A percentile compares a stretch with the other conserved stretches of the same genome.
phyloP scores from a whole-genome alignment of 192 early-diverging fungal species.

The Martensiomyces pterosporus region DNA sequence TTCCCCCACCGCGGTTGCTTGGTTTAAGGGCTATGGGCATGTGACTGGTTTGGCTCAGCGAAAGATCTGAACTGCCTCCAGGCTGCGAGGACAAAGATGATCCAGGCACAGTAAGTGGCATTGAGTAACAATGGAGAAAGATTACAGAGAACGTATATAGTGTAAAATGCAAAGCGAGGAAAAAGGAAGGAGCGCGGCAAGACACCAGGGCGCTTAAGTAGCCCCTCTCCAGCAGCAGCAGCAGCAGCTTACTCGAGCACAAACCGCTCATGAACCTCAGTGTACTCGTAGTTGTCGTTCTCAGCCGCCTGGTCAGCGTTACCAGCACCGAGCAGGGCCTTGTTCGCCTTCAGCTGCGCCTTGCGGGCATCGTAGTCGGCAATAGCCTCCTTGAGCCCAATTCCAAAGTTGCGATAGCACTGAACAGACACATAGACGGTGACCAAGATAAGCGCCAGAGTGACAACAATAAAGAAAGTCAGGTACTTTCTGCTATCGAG shows the following conservation, averaged over 20 bases:
- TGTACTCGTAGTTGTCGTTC: conserved; percentile 35
- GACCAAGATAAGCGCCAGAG: conserved; percentile 43
- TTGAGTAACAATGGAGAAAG: too few species aligned
- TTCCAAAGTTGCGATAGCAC: conserved; percentile 54
- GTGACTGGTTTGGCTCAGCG: too few species aligned
- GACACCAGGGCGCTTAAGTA: too few species aligned
- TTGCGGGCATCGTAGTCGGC: conserved; percentile 49
- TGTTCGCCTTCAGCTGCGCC: conserved; percentile 62
- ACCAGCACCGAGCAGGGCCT: conserved; percentile 6
- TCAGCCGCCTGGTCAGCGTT: conserved; percentile 6
- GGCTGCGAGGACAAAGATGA: too few species aligned
- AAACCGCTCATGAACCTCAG: conserved; percentile 48
- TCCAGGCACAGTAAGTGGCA: too few species aligned
- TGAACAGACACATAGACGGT: conserved; percentile 46
- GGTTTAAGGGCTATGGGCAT: too few species aligned
- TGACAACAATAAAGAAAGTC: conserved; percentile 52
- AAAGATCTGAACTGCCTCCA: too few species aligned
- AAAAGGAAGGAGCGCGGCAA: too few species aligned
- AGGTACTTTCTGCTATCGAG: conserved; percentile 51
- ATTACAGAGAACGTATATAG: too few species aligned
- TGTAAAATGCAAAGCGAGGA: too few species aligned
- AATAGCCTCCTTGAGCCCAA: conserved; percentile 49
- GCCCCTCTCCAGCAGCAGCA: too few species aligned
- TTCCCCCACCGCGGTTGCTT: too few species aligned
- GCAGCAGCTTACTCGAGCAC: conserved; percentile 45